These are phyloP conservation scores for Clarireedia monteithiana DNA, from an alignment of 2,329 filamentous ascomycete genomes.

Conservation along the genomic window DNA sequence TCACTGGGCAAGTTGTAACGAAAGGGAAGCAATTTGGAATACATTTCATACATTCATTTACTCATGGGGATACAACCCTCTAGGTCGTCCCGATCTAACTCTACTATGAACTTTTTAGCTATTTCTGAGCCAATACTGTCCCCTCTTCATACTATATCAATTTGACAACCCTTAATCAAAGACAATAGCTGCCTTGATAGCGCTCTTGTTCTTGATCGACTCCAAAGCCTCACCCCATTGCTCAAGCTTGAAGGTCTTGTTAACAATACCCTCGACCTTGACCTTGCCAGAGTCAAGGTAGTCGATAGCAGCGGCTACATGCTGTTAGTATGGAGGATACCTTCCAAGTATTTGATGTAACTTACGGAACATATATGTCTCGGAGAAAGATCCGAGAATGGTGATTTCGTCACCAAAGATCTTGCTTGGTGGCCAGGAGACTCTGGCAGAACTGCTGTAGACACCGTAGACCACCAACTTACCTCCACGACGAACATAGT, in stretches of 20 bases:
- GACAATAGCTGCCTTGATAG: constrained; percentile 67
- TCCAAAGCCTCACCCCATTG: constrained; percentile 64
- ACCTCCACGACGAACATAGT: constrained; percentile 64
- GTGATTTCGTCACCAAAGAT: constrained; percentile 64
- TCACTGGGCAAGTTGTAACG: too few species aligned
- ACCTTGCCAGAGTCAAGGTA: constrained; percentile 53
- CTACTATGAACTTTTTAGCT: not conserved
- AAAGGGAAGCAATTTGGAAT: too few species aligned
- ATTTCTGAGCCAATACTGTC: not conserved
- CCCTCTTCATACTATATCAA: not conserved
- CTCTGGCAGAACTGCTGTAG: constrained; percentile 53
- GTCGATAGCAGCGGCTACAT: constrained; percentile 45
- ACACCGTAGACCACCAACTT: constrained; percentile 60
- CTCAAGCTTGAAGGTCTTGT: constrained; percentile 67
- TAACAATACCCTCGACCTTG: constrained; percentile 60
- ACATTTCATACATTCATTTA: not conserved
- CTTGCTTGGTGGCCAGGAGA: constrained; percentile 63
- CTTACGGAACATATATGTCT: constrained; percentile 63
- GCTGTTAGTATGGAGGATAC: constrained; percentile 20
- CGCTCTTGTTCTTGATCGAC: constrained; percentile 62
- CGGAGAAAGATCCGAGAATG: constrained; percentile 65
- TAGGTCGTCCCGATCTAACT: not conserved
- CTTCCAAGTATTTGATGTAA: constrained; percentile 4
- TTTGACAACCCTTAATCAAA: constrained; percentile 42
- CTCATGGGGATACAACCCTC: not conserved